Evolutionary conservation across 805 yeast genomes (phyloP).

Genomic region (Wickerhamiella qilinensis): DNA sequence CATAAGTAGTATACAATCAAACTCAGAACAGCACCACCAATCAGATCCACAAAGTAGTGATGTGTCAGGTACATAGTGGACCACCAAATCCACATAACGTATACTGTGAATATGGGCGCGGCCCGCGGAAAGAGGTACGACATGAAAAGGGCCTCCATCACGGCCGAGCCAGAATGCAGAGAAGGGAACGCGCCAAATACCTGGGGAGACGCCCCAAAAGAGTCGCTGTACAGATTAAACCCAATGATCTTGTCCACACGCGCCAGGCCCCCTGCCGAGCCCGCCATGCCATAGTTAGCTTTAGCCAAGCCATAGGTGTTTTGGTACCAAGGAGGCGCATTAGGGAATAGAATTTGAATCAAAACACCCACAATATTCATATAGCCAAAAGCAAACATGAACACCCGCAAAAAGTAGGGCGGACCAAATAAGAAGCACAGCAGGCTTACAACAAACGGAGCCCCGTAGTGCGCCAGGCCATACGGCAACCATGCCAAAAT

Average conservation of each 20-base stretch:
- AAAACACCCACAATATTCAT: slow-evolving; percentile 80
- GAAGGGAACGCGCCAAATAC: slow-evolving; percentile 85
- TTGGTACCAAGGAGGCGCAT: slow-evolving; percentile 97
- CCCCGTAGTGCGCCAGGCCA: slow-evolving; percentile 78
- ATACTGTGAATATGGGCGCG: slow-evolving; percentile 49
- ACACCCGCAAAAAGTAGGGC: slow-evolving; percentile 67
- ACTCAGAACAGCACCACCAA: slow-evolving; percentile 84
- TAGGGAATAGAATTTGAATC: slow-evolving; percentile 70
- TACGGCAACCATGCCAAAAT: slow-evolving; percentile 92
- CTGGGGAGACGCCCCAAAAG: slow-evolving; percentile 73
- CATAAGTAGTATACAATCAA: slow-evolving; percentile 53
- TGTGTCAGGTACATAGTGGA: slow-evolving; percentile 95
- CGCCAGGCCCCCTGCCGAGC: slow-evolving; percentile 90
- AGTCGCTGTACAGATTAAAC: slow-evolving; percentile 64
- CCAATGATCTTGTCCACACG: slow-evolving; percentile 72
- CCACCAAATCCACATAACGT: slow-evolving; percentile 97
- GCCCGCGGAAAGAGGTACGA: slow-evolving; percentile 64
- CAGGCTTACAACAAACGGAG: slow-evolving; percentile 75
- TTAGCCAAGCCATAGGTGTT: slow-evolving; percentile 70
- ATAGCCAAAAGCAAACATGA: slow-evolving; percentile 87
- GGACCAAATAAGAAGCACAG: slow-evolving; percentile 78
- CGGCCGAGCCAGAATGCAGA: slow-evolving; percentile 85
- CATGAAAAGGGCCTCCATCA: slow-evolving; percentile 81
- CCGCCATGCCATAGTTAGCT: slow-evolving; percentile 80
- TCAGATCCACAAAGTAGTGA: slow-evolving; percentile 85